Base-by-base conservation (phyloP, 1,284 basidiomycete species). In the Malassezia furfur region DNA sequence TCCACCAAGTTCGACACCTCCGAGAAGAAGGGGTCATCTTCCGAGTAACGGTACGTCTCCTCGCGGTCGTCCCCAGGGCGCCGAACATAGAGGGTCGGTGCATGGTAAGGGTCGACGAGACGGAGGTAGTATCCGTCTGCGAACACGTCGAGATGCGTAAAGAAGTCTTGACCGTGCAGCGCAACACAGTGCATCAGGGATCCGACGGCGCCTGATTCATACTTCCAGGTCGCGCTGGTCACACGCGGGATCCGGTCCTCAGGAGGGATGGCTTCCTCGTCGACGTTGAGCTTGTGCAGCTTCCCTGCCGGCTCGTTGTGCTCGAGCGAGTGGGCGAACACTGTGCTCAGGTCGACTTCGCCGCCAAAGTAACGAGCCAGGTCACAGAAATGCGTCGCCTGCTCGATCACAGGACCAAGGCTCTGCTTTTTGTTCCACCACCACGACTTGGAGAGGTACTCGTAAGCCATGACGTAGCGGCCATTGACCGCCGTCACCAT, bases 281-380 rank as follows among this genome's bases (percentile, higher is more conserved):
- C 85, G 56, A 94, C 79, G 34, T 80, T 77, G 67, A 91, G 81
- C 76, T 86, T 88, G 64, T 83, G 83, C 35, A 98, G 81, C 32
- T 84, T 76, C 25, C 93, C 93, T 3, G 93, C 87, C 5, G 63
- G 61, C 60, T 73, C 71, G 59, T 67, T 68, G 63, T 68, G 63
- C 55, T 73, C 71, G 22, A 73, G 51, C 39, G 68, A 63, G 40
- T 76, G 74, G 36, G 75, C 79, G 57, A 79, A 80, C 34, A 96
- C 89, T 41, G 83, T 83, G 56, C 81, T 78, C 59, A 93, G 84
- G 72, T 94, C 87, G 57, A 96, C 90, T 67, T 96, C 93, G 40
- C 93, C 93, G 51, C 93, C 93, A 77, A 98, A 96, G 81, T 96
- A 96, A 65, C 93, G 85, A 50, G 89, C 93, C 41, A 91, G 80